phyloP scores from a whole-genome alignment of 2,329 filamentous ascomycete species.

The Rugonectria rugulosa region DNA sequence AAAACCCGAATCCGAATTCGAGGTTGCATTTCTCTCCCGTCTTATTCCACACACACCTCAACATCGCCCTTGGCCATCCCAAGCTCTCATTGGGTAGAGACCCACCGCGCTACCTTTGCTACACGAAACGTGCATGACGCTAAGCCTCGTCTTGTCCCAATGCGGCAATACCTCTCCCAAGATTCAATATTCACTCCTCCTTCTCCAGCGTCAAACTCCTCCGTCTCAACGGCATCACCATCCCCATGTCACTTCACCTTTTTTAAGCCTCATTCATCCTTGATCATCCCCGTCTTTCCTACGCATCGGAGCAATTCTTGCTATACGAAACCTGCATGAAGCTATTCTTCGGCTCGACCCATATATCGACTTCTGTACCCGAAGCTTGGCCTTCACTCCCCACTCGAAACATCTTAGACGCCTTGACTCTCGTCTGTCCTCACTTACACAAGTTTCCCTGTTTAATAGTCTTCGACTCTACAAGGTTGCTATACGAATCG shows the following conservation, averaged over 20 bases:
- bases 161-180: neutral
- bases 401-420: neutral
- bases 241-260: neutral
- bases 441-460: neutral
- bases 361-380: neutral
- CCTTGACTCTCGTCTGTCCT: neutral
- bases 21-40: neutral
- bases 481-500: constrained; percentile 21
- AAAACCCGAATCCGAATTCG: constrained; percentile 18
- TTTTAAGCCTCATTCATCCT: constrained; percentile 3
- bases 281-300: neutral
- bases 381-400: too few relatives aligned
- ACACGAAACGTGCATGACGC: constrained; percentile 40
- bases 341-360: neutral
- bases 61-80: neutral
- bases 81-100: neutral
- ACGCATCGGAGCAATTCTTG: neutral
- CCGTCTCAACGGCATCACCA: neutral
- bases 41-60: neutral
- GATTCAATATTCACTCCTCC: neutral
- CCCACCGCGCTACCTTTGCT: constrained; percentile 19
- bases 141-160: constrained; percentile 29
- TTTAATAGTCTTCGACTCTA: too few relatives aligned
- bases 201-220: neutral
- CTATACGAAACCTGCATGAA: constrained; percentile 19